Evolutionary conservation across 106 monocot species (phyloP).

Genomic region (Platanthera zijinensis): DNA sequence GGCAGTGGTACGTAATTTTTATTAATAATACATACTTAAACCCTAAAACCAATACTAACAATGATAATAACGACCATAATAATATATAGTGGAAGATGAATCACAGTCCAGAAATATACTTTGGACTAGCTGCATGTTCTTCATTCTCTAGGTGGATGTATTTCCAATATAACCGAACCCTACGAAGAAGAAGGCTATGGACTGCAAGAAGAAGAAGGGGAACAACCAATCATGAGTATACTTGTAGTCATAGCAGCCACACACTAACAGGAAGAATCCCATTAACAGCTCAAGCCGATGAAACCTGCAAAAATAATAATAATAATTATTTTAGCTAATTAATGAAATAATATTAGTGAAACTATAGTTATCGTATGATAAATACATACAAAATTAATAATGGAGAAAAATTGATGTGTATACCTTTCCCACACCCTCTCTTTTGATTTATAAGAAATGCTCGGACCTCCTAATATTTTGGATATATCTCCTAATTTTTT

Average conservation of each 20-base stretch:
- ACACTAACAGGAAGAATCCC: slow-evolving; percentile 42
- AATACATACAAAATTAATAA: neutral
- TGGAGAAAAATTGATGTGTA: neutral
- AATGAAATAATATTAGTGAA: slow-evolving; percentile 9
- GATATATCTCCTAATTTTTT: slow-evolving; percentile 40
- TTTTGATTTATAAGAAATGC: neutral
- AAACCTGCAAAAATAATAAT: slow-evolving; percentile 13
- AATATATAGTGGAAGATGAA: neutral
- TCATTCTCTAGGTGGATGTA: neutral
- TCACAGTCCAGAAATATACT: neutral
- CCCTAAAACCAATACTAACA: neutral
- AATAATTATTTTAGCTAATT: neutral
- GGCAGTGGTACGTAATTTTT: too few species aligned
- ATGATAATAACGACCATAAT: neutral
- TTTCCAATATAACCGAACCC: slow-evolving; percentile 19
- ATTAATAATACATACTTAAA: too few species aligned
- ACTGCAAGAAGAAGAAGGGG: slow-evolving; percentile 47
- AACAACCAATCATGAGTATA: slow-evolving; percentile 41
- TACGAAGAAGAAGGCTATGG: slow-evolving; percentile 48
- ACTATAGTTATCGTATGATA: slow-evolving; percentile 7
- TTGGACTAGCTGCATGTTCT: too few species aligned
- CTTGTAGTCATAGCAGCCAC: slow-evolving; percentile 35
- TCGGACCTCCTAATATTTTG: slow-evolving; percentile 6
- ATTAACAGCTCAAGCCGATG: slow-evolving; percentile 45
- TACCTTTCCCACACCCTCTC: neutral